Evolutionary conservation across 176 grass and related monocot genomes (phyloP), one percentile per base, ranked within the genome.

Genomic region (Aegilops bicornis): DNA sequence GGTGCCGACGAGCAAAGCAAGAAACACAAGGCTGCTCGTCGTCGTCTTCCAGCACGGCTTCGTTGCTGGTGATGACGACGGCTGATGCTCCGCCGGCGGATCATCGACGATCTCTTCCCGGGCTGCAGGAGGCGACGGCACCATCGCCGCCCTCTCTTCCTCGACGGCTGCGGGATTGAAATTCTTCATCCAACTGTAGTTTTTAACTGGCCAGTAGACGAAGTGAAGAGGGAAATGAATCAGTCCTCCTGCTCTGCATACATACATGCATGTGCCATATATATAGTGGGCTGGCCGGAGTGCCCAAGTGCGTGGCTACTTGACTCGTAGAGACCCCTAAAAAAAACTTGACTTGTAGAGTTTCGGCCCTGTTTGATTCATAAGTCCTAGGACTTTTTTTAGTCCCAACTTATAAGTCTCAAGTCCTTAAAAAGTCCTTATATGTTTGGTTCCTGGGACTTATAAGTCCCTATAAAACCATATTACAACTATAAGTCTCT

Each of bases 1-100:
- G 64, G 25, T 3, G 63, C 47, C 67, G 86, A 86, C 15, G 52
- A 89, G 39, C 64, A 88, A 30, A 27, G 68, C 83, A 25, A 92
- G 83, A 3, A 86, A 22, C 8, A 89, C 7, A 3, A 92, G 72
- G 4, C 70, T 19, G 36, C 69, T 81, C 56, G 77, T 75, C 66
- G 65, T 65, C 31, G 10, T 12, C 61, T 15, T 32, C 45, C 52
- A 54, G 60, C 73, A 54, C 73, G 73, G 15, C 73, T 31, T 52
- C 1, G 8, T 76, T 48, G 70, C 1, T 2, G 72, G 0, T 32
- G 43, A 54, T 10, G 39, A 16, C 70, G 40, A 29, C 45, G 17
- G 25, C 16, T 27, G 45, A 16, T 48, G 39, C 73, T 6, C 73
- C 45, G 10, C 17, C 3, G 17, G 27, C 4, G 10, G 75, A 33